Evolutionary conservation across 2,329 filamentous ascomycete genomes (phyloP).

Genomic region (Trichophyton mentagrophytes): DNA sequence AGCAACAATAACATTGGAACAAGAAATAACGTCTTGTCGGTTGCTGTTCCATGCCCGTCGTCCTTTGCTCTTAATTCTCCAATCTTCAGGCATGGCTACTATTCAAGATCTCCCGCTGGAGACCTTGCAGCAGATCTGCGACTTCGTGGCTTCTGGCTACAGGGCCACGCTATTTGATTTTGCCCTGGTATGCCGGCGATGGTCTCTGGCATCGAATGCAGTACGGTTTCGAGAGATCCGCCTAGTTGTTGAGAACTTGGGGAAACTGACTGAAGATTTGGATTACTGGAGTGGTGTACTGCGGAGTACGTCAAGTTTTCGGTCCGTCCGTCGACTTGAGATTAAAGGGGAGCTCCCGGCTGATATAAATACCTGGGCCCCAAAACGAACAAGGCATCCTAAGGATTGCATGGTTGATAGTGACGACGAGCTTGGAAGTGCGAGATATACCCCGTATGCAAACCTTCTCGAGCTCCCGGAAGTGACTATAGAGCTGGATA

Average conservation of each 20-base stretch:
- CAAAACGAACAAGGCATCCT: background rate
- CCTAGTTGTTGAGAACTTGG: background rate
- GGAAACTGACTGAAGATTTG: background rate
- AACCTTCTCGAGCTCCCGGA: background rate
- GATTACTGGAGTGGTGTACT: background rate
- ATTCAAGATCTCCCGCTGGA: background rate
- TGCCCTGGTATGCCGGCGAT: background rate
- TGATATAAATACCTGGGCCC: background rate
- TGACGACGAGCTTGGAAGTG: background rate
- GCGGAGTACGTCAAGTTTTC: background rate
- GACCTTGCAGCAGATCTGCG: conserved; percentile 3
- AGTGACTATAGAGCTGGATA: background rate
- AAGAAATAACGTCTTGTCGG: no score
- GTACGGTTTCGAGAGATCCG: background rate
- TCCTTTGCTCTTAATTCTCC: background rate
- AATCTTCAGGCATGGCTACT: background rate
- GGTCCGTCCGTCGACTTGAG: background rate
- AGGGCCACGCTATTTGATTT: background rate
- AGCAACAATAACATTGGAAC: no score
- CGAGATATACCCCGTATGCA: background rate
- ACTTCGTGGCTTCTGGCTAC: background rate
- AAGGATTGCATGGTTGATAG: background rate
- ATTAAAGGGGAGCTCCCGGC: background rate
- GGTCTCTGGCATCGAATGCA: background rate
- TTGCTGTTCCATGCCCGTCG: no score